These are phyloP conservation scores for Rutstroemia sp. DNA, from an alignment of 2,329 filamentous ascomycete genomes.

Conservation along the genomic window DNA sequence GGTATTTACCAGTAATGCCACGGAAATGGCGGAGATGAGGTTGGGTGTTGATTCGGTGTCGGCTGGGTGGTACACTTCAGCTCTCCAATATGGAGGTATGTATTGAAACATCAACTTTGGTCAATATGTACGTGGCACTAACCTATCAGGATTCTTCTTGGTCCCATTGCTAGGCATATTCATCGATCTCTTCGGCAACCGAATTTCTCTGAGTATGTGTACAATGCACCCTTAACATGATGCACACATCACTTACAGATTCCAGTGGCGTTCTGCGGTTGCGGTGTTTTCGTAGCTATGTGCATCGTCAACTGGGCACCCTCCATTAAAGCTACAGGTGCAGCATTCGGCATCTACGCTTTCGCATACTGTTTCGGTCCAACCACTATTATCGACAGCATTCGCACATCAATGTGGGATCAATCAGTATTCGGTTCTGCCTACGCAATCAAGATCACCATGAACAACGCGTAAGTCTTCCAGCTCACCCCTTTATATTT, in stretches of 20 bases:
- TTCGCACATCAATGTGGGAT: conserved; percentile 52
- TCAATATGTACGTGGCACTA: not conserved
- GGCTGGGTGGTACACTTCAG: conserved; percentile 54
- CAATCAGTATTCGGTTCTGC: conserved; percentile 53
- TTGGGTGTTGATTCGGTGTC: conserved; percentile 47
- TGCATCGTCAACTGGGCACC: conserved; percentile 45
- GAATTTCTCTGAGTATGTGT: conserved; percentile 37
- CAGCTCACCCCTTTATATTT: too few species aligned
- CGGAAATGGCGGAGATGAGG: conserved; percentile 52
- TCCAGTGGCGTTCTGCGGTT: conserved; percentile 36
- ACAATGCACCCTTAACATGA: accelerated
- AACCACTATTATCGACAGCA: conserved; percentile 51
- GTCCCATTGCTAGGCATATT: conserved; percentile 40
- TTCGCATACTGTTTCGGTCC: conserved; percentile 48
- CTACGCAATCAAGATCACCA: conserved; percentile 52
- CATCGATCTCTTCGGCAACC: conserved; percentile 47
- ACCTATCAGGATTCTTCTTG: conserved; percentile 43
- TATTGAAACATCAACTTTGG: not conserved
- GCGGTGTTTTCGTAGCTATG: conserved; percentile 46
- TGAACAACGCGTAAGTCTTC: conserved; percentile 45
- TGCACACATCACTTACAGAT: not conserved
- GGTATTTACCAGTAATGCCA: conserved; percentile 50
- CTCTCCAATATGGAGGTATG: conserved; percentile 45
- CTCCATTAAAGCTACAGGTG: conserved; percentile 44
- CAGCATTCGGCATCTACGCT: conserved; percentile 52